Evolutionary conservation across 139 green algal genomes (phyloP).

Genomic region (Micractinium sp.): DNA sequence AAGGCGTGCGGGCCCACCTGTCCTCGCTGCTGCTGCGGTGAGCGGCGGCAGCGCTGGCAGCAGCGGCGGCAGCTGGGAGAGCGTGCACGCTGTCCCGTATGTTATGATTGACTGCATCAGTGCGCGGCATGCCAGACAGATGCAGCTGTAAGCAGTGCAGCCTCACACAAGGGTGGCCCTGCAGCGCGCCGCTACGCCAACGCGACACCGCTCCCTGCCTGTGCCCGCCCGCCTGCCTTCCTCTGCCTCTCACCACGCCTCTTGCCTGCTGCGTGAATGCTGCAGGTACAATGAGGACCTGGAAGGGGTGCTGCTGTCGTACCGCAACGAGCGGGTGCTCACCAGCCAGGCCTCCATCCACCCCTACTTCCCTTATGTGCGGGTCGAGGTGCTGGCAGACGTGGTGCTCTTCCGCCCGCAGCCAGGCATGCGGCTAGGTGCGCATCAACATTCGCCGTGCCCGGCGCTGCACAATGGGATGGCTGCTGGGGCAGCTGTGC

Average conservation of each 20-base stretch:
- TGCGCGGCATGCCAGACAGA: too few species aligned
- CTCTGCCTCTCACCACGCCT: not conserved
- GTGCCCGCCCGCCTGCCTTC: not conserved
- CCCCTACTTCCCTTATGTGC: constrained; percentile 66
- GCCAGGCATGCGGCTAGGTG: constrained; percentile 49
- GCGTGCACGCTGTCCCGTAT: too few species aligned
- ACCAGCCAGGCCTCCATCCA: constrained; percentile 53
- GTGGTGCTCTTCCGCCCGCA: constrained; percentile 58
- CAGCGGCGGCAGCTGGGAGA: not conserved
- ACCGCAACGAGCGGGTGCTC: constrained; percentile 41
- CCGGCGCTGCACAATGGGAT: not conserved
- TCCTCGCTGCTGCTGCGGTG: constrained; percentile 53
- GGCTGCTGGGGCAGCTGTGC: not conserved
- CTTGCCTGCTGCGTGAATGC: not conserved
- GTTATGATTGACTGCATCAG: too few species aligned
- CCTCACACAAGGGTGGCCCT: not conserved
- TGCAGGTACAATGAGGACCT: constrained; percentile 66
- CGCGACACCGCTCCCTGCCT: not conserved
- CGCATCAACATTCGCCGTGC: not conserved
- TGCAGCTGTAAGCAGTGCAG: not conserved
- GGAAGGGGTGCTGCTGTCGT: constrained; percentile 58
- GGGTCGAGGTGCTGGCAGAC: constrained; percentile 51
- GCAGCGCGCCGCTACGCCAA: not conserved
- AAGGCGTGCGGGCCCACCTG: constrained; percentile 57
- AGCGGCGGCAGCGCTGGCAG: not conserved